phyloP scores from a whole-genome alignment of 2,329 filamentous ascomycete species.

The Aphanoascus verrucosus region DNA sequence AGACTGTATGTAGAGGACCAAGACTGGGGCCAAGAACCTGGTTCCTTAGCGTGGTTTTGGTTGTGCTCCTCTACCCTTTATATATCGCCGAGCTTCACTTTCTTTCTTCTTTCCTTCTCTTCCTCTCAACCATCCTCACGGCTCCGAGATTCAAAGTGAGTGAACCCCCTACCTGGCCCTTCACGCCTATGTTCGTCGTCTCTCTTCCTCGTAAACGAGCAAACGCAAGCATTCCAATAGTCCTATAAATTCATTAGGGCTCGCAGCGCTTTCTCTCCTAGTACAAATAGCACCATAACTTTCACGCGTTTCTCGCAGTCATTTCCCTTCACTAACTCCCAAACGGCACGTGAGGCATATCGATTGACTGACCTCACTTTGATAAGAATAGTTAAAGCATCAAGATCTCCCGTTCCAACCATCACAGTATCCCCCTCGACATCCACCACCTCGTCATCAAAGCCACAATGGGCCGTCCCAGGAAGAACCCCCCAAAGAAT shows the following conservation, averaged over 20 bases:
- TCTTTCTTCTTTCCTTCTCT: not conserved
- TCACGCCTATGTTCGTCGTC: not conserved
- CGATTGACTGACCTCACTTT: conserved; percentile 1
- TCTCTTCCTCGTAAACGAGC: not conserved
- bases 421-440: not conserved
- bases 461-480: conserved; percentile 2
- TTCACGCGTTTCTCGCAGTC: not conserved
- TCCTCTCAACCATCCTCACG: not conserved
- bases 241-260: no score
- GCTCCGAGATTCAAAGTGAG: not conserved
- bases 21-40: not conserved
- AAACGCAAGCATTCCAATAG: not conserved
- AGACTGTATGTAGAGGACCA: not conserved
- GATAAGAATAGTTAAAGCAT: not conserved
- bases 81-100: not conserved
- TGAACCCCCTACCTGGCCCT: not conserved
- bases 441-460: not conserved
- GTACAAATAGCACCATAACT: no score
- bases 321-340: not conserved
- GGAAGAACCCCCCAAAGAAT: not conserved
- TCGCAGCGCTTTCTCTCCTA: no score
- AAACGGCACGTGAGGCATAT: not conserved
- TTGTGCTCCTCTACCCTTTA: not conserved
- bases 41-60: not conserved
- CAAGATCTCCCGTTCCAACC: not conserved